These are phyloP conservation scores for Tylopilus sp. DNA, from an alignment of 1,284 basidiomycete species.

Conservation along the genomic window DNA sequence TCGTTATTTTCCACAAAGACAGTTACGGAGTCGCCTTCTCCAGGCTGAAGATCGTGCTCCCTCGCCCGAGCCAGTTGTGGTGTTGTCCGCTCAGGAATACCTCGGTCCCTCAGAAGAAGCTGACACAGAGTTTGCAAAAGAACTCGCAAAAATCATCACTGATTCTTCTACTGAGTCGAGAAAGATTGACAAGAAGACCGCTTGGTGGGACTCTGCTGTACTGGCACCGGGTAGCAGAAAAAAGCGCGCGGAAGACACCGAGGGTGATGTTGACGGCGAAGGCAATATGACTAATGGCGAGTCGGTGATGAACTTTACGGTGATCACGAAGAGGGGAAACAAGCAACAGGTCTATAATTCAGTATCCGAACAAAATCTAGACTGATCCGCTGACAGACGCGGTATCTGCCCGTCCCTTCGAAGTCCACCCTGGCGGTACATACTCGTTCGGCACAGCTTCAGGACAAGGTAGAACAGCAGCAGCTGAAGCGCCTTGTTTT, in stretches of 20 bases:
- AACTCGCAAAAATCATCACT: slow-evolving; percentile 92
- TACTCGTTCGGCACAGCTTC: slow-evolving; percentile 83
- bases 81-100: slow-evolving; percentile 64
- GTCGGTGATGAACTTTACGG: slow-evolving; percentile 85
- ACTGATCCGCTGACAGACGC: slow-evolving; percentile 49
- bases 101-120: slow-evolving; percentile 82
- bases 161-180: slow-evolving; percentile 81
- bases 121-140: slow-evolving; percentile 91
- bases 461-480: slow-evolving; percentile 93
- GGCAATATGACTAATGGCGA: slow-evolving; percentile 36
- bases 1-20: neutral
- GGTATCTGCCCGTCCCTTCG: slow-evolving; percentile 82
- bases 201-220: slow-evolving; percentile 84
- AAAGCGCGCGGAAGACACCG: slow-evolving; percentile 54
- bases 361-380: neutral
- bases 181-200: slow-evolving; percentile 81
- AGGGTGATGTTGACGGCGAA: slow-evolving; percentile 45
- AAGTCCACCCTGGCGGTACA: slow-evolving; percentile 86
- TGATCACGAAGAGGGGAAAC: slow-evolving; percentile 92
- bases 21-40: slow-evolving; percentile 7
- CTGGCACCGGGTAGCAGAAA: slow-evolving; percentile 60
- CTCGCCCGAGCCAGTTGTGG: slow-evolving; percentile 73
- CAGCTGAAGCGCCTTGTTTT: slow-evolving; percentile 91
- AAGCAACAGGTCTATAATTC: slow-evolving; percentile 71
- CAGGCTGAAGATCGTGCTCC: slow-evolving; percentile 65